These are phyloP conservation scores for Massarina eburnea DNA, from an alignment of 2,329 filamentous ascomycete species.

Conservation along the genomic window DNA sequence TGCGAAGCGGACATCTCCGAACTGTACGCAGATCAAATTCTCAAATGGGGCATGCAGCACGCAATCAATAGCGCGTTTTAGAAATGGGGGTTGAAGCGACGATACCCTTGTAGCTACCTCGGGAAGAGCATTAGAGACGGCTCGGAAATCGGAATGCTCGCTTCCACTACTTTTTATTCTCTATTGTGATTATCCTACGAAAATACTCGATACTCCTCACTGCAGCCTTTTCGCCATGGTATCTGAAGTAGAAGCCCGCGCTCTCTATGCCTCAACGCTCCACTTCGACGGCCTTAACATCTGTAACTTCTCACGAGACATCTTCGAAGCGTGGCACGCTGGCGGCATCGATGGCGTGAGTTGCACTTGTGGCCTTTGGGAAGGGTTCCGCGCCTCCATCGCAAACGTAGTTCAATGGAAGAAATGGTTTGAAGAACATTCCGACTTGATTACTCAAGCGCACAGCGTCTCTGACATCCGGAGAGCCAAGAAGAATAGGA, in stretches of 20 bases:
- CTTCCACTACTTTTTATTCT: too few species aligned
- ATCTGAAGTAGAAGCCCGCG: constrained; percentile 40
- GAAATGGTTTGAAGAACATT: constrained; percentile 47
- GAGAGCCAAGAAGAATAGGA: constrained; percentile 39
- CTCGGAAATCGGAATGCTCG: too few species aligned
- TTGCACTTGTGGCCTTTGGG: constrained; percentile 46
- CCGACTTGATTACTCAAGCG: constrained; percentile 44
- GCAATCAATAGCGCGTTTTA: too few species aligned
- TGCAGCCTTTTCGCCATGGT: constrained; percentile 27
- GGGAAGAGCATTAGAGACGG: too few species aligned
- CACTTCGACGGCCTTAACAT: constrained; percentile 49
- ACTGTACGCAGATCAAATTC: too few species aligned
- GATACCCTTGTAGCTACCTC: too few species aligned
- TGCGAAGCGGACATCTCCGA: too few species aligned
- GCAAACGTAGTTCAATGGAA: constrained; percentile 48
- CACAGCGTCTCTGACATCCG: constrained; percentile 43
- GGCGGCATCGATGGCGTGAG: constrained; percentile 47
- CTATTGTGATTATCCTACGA: too few species aligned
- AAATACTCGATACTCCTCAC: too few species aligned
- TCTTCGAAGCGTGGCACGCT: constrained; percentile 42
- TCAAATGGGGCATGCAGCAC: too few species aligned
- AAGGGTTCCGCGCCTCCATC: constrained; percentile 43
- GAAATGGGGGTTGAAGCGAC: too few species aligned
- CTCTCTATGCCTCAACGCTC: constrained; percentile 40
- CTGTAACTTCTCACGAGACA: constrained; percentile 43